Base-by-base conservation (phyloP, 2,329 filamentous ascomycete genomes). In the Metarhizium humberi region DNA sequence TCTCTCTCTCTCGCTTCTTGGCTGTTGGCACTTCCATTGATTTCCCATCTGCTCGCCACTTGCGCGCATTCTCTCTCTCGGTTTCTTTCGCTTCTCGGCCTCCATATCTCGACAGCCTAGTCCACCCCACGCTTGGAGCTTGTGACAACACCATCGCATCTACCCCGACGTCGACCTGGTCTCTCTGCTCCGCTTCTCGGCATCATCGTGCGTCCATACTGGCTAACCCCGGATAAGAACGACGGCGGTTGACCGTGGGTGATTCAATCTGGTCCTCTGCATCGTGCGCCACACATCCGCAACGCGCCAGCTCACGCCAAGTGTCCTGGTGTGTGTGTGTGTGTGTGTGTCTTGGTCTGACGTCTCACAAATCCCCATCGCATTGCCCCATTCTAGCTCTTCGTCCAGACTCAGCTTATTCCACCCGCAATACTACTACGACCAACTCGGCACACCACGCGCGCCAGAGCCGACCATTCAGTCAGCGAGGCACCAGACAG, bases 191-290 rank as follows among this genome's bases (percentile, higher is more conserved):
- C 40, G 34, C 54, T 55, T 43, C 54, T 46, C 43, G 43, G 25
- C 50, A 49, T 52, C 54, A 30, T 52, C 30, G 53, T 52, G 54
- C 34, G 38, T 55, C 43, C 3, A n/a, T 48, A 18, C 43, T 43
- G 45, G 43, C 54, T 48, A 18, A 51, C 50, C 50, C 34, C n/a
- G 43, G 50, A 48, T 30, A 18, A 49, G 34, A 45, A 49, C 34
- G 11, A 40, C 49, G 18, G 34, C 50, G 29, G 47, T 32, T 16
- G 38, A 36, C 51, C 40, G 55, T 53, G 56, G 53, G 52, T 53
- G 40, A 45, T 51, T 36, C 53, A 50, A 50, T 25, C 52, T 50
- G 57, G 57, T 60, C 53, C 59, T 59, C 57, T 57, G 58, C 54
- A 49, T 54, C 40, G 53, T 51, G 16, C 46, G 36, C 49, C 48